Percentiles rank a stretch among this genome's conserved stretches.
Conservation (phyloP, 179 eudicot genomes). For the Nepenthes alata region DNA sequence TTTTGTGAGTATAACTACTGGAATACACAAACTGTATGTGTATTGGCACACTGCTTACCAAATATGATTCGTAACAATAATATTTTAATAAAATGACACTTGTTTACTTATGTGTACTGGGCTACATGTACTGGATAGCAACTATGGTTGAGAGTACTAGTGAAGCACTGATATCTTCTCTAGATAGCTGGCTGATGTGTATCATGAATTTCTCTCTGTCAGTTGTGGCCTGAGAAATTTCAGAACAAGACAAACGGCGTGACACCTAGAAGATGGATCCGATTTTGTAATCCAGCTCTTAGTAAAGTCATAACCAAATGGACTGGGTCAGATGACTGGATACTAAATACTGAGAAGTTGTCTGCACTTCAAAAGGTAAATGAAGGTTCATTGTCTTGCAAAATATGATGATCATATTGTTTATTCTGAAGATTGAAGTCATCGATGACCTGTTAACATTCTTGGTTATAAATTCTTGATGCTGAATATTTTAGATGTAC, state of each 20-base stretch:
- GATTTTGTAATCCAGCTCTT: constrained; percentile 74
- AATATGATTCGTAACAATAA: no score
- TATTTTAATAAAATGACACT: background rate
- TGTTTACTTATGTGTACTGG: background rate
- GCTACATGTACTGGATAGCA: background rate
- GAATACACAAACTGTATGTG: no score
- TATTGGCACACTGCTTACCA: no score
- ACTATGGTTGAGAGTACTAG: no score
- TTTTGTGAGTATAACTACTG: background rate
- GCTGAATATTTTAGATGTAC: no score
- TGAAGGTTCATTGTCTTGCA: background rate
- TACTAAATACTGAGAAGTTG: constrained; percentile 66
- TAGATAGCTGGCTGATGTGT: background rate
- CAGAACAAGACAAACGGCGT: constrained; percentile 97
- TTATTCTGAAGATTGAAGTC: background rate
- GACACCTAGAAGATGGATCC: constrained; percentile 89
- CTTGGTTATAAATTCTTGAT: background rate
- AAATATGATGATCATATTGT: background rate
- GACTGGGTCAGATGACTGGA: constrained; percentile 82
- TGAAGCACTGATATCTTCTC: background rate
- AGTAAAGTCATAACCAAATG: constrained; percentile 71
- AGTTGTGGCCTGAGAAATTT: constrained; percentile 94
- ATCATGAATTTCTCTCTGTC: constrained; percentile 6
- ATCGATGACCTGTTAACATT: background rate
- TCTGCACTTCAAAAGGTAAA: constrained; percentile 60